Conservation (phyloP, 2,329 filamentous ascomycete genomes). For the Pestalotiopsis sp. region DNA sequence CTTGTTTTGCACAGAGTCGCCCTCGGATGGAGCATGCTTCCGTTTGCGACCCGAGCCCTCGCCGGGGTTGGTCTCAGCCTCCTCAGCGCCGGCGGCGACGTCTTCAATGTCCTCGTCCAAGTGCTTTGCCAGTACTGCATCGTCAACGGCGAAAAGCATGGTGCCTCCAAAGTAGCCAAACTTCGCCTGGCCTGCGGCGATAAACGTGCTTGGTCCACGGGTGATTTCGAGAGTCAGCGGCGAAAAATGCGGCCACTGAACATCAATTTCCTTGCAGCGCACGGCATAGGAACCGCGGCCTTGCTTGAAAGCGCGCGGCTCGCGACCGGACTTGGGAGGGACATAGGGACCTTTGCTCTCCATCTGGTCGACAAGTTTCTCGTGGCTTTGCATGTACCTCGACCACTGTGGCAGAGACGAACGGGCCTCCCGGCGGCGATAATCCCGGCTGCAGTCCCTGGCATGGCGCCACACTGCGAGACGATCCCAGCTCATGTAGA, state of each 20-base stretch:
- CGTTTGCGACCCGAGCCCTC: background rate
- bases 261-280: background rate
- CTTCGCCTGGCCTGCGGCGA: background rate
- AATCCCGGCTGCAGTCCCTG: background rate
- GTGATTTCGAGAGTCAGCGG: background rate
- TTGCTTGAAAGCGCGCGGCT: background rate
- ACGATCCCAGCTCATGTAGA: too few species aligned
- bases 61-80: background rate
- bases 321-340: background rate
- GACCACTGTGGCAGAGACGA: background rate
- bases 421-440: too few species aligned
- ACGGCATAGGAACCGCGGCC: background rate
- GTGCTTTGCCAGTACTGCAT: background rate
- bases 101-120: background rate
- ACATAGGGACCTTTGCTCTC: background rate
- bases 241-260: background rate
- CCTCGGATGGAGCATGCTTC: background rate
- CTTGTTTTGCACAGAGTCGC: background rate
- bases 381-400: background rate
- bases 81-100: background rate
- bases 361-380: background rate
- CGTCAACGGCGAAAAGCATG: background rate
- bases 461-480: too few species aligned
- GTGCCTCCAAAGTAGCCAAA: background rate
- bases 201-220: background rate